Conservation (phyloP, 441 rosid species). For the Populus hybrid region DNA sequence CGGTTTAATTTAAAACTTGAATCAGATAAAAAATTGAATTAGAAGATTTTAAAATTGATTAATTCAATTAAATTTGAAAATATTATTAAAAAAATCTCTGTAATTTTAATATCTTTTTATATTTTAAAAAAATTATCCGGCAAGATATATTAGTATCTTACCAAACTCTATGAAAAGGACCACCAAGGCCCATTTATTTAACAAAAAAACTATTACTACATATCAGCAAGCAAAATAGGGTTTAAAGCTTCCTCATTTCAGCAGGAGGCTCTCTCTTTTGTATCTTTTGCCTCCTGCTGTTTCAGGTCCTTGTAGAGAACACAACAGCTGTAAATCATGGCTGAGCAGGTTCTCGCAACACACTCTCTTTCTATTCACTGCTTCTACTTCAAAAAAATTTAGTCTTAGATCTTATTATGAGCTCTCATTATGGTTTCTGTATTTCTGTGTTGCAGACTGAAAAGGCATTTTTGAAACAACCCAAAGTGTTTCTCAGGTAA, state of each 20-base stretch:
- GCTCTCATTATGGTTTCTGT: not conserved
- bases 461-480: conserved; percentile 69
- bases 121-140: too few relatives aligned
- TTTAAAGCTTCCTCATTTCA: not conserved
- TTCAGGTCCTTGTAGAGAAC: not conserved
- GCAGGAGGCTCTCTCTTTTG: not conserved
- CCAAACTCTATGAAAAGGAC: not conserved
- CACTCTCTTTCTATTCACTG: not conserved
- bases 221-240: not conserved
- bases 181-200: not conserved
- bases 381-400: not conserved
- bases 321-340: conserved; percentile 11
- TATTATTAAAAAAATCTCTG: too few relatives aligned
- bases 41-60: too few relatives aligned
- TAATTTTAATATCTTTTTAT: too few relatives aligned
- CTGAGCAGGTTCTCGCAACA: conserved; percentile 18
- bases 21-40: too few relatives aligned
- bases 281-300: not conserved
- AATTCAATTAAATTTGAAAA: too few relatives aligned
- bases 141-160: too few relatives aligned
- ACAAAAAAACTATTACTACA: not conserved
- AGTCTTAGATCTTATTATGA: not conserved
- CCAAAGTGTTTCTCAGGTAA: conserved; percentile 62
- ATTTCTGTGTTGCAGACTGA: conserved; percentile 43
- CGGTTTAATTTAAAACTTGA: too few relatives aligned